Percentiles rank a stretch among this genome's conserved stretches.
phyloP scores from a whole-genome alignment of 495 filamentous ascomycete genomes.

The Penicillium waksmanii region DNA sequence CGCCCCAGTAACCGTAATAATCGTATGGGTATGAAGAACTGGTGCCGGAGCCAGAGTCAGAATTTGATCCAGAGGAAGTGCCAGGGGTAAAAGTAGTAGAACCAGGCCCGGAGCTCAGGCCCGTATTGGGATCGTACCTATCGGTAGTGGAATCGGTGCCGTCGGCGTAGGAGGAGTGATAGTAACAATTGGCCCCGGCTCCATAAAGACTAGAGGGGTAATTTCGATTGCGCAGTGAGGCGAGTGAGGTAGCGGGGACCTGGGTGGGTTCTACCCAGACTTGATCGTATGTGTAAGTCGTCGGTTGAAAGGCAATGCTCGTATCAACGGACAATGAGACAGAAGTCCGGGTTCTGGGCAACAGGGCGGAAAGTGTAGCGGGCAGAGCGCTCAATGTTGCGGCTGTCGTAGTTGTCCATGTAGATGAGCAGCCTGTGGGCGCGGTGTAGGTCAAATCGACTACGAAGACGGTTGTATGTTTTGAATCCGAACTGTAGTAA shows the following conservation, averaged over 20 bases:
- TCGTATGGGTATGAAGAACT: conserved; percentile 2
- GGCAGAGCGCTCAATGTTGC: conserved; percentile 23
- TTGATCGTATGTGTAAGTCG: conserved; percentile 34
- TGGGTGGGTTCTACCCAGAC: conserved; percentile 38
- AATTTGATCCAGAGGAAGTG: conserved; percentile 1
- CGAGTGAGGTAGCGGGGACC: conserved; percentile 29
- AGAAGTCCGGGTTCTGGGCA: conserved; percentile 28
- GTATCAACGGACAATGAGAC: conserved; percentile 38
- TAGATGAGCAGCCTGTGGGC: conserved; percentile 35
- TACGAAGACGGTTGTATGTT: conserved; percentile 33
- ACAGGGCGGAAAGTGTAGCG: conserved; percentile 11
- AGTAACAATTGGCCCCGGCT: conserved; percentile 10
- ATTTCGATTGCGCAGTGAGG: conserved; percentile 27
- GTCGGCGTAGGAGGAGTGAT: conserved; percentile 2
- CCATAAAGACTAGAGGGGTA: conserved; percentile 25
- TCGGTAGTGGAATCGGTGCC: background rate
- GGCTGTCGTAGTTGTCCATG: conserved; percentile 34
- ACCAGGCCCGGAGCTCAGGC: background rate
- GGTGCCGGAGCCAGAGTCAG: conserved; percentile 6
- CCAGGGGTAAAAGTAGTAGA: too few species aligned
- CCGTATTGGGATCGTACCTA: background rate
- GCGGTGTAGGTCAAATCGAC: conserved; percentile 43
- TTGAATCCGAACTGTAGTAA: conserved; percentile 6
- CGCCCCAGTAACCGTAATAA: conserved; percentile 22
- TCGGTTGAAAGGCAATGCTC: conserved; percentile 27